Conservation (phyloP, 768 basidiomycete genomes). For the Lenzites betulinus region DNA sequence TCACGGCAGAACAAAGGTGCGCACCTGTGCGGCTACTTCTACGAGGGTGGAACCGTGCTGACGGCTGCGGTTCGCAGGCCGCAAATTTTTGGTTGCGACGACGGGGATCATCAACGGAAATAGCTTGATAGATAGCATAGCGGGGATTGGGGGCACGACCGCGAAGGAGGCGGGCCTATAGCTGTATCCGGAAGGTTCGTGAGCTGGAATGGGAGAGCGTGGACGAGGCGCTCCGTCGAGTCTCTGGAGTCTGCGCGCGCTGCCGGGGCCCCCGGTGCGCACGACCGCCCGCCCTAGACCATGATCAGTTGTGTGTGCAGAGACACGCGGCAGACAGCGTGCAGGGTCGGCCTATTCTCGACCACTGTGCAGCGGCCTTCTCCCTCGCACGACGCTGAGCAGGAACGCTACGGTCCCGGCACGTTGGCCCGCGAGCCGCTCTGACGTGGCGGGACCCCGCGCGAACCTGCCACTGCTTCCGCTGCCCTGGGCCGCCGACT, state of each 20-base stretch:
- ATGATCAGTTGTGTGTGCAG: not conserved
- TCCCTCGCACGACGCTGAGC: conserved; percentile 5
- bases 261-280: not conserved
- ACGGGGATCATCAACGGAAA: conserved; percentile 87
- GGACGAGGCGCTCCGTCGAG: conserved; percentile 11
- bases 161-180: conserved; percentile 46
- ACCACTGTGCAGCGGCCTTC: not conserved
- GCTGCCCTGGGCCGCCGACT: not conserved
- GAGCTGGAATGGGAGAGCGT: not conserved
- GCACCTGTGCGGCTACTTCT: conserved; percentile 18
- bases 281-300: not conserved
- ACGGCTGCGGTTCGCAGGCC: conserved; percentile 48
- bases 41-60: not conserved
- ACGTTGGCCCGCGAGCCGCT: conserved; percentile 5
- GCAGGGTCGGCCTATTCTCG: conserved; percentile 2
- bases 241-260: too few species aligned
- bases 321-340: not conserved
- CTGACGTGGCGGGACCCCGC: conserved; percentile 18
- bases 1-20: conserved; percentile 79
- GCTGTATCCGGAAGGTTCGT: not conserved
- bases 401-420: conserved; percentile 2
- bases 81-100: conserved; percentile 87
- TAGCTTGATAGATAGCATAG: conserved; percentile 69
- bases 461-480: not conserved
- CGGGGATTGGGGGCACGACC: conserved; percentile 42